These are phyloP conservation scores for Oehlia diaphana DNA, from an alignment of 192 early-diverging fungal species.

Conservation along the genomic window DNA sequence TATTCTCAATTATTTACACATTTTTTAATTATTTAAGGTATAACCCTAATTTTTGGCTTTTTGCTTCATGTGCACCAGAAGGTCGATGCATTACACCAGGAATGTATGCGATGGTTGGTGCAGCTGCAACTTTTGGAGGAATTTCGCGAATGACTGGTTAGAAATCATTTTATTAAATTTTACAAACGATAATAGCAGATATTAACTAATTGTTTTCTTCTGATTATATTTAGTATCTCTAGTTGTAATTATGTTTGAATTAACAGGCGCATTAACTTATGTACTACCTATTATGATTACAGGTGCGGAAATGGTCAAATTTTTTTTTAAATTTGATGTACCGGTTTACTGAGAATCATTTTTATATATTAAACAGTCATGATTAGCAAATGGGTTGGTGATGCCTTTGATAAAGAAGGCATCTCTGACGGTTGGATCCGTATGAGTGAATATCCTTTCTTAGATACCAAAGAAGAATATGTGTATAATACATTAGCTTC, in stretches of 20 bases:
- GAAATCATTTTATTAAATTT: conserved; percentile 35
- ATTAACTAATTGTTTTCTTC: conserved; percentile 5
- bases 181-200: neutral
- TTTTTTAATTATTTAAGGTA: conserved; percentile 40
- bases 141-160: conserved; percentile 85
- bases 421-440: conserved; percentile 57
- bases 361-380: conserved; percentile 60
- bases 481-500: conserved; percentile 50
- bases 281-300: conserved; percentile 88
- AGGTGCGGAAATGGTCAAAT: conserved; percentile 46
- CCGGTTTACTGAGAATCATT: neutral
- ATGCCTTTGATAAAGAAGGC: conserved; percentile 72
- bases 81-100: conserved; percentile 86
- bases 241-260: conserved; percentile 99
- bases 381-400: conserved; percentile 76
- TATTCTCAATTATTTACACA: neutral
- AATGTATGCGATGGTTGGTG: conserved; percentile 81
- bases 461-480: conserved; percentile 63
- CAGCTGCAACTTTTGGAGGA: conserved; percentile 77
- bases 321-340: conserved; percentile 15
- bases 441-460: conserved; percentile 66
- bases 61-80: conserved; percentile 67
- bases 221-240: conserved; percentile 58
- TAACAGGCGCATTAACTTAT: conserved; percentile 95
- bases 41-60: conserved; percentile 62